Base-by-base conservation (phyloP, 2,329 filamentous ascomycete genomes). In the Pyrenophora graminea region DNA sequence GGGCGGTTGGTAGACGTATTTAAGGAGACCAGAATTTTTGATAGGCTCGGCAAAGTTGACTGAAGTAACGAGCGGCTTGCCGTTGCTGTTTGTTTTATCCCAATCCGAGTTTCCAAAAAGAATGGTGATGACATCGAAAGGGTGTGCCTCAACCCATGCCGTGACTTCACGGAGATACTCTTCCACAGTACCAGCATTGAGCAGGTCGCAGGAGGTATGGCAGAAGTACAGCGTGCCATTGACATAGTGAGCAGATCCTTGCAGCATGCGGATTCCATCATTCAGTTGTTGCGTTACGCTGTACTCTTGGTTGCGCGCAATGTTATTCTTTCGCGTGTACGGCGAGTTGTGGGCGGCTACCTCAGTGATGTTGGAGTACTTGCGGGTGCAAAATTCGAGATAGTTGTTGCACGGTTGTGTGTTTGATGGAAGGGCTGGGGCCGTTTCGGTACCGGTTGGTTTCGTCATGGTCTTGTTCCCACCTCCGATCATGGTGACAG, bases 91-190 rank as follows among this genome's bases (percentile, higher is more conserved):
- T 39, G 58, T 67, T 12, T 63, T 40, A 12, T 63, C 58, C 51
- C 66, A 72, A 75, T 92, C 59, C 39, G 59, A 89, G 71, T 97
- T 97, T 50, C 88, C 91, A 37, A 97, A 85, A 27, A 97, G 78
- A 62, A 97, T 86, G 2, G 91, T 95, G 19, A 97, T 82, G 3
- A 97, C 89, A 55, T 97, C 93, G 75, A 91, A 94, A 0, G 91
- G 92, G 62, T 97, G 87, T 1, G 69, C 65, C 12, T 82, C 80
- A 2, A 97, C 84, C 92, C 92, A 97, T 42, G 78, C 71, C 21
- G 80, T 80, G 8, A 97, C 88, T 3, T 80, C 79, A 7, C 77
- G 77, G 23, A 97, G 83, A 77, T 91, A 95, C 45, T 83, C 78
- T 51, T 87, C 85, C 34, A 94, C 87, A 2, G 90, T 86, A 0